These are phyloP conservation scores for Amniculicola lignicola DNA, from an alignment of 495 filamentous ascomycete genomes.

Conservation along the genomic window DNA sequence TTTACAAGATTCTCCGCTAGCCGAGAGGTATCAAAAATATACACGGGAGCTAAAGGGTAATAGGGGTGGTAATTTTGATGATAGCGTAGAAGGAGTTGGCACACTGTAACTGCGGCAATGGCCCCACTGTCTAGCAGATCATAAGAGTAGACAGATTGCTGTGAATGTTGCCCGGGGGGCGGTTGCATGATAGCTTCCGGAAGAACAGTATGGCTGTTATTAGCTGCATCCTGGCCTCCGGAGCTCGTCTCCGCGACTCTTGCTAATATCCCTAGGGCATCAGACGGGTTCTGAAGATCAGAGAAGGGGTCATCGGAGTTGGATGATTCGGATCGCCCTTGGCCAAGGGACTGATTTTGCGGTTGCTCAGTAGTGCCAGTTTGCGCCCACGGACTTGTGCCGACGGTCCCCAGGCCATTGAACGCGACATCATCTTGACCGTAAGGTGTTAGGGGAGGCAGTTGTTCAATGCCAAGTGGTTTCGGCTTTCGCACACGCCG, in stretches of 20 bases:
- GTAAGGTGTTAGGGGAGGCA: conserved; percentile 8
- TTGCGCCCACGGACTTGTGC: conserved; percentile 28
- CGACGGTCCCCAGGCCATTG: conserved; percentile 32
- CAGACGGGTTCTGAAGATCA: conserved; percentile 48
- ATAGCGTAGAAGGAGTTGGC: conserved; percentile 53
- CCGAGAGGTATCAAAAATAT: conserved; percentile 51
- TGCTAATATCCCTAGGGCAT: conserved; percentile 49
- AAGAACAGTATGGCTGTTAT: too few species aligned
- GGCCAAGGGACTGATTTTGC: conserved; percentile 37
- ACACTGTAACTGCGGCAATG: conserved; percentile 45
- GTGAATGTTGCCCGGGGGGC: too few species aligned
- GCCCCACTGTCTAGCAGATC: conserved; percentile 51
- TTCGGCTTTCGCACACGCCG: conserved; percentile 55
- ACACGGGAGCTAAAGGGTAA: conserved; percentile 57
- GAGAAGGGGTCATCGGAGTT: conserved; percentile 41
- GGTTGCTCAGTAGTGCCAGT: conserved; percentile 29
- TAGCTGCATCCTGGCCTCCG: conserved; percentile 27
- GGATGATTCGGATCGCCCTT: conserved; percentile 41
- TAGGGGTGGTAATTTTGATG: conserved; percentile 59
- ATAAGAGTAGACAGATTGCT: conserved; percentile 47
- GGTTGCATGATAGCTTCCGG: too few species aligned
- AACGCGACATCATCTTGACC: conserved; percentile 19
- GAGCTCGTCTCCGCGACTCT: conserved; percentile 44
- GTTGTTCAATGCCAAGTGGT: conserved; percentile 35
- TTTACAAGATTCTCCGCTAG: conserved; percentile 48